Evolutionary conservation across 2,329 filamentous ascomycete species (phyloP).

Genomic region (Colletotrichum chrysophilum): DNA sequence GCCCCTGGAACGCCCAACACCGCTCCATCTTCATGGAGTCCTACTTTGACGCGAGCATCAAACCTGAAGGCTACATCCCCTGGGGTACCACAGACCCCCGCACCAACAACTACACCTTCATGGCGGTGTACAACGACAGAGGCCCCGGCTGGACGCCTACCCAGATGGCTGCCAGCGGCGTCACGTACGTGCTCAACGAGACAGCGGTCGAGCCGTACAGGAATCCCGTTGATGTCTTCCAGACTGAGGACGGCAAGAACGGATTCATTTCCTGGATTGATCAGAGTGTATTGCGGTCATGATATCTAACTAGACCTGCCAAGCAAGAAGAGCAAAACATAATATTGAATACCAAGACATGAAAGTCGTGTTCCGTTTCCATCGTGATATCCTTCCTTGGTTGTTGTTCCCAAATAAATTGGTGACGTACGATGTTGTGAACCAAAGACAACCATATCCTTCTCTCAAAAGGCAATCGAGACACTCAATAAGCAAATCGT

Average conservation of each 20-base stretch:
- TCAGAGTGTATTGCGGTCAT: constrained; percentile 15
- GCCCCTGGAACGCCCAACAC: constrained; percentile 67
- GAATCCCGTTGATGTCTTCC: constrained; percentile 15
- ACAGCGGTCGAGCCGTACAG: constrained; percentile 31
- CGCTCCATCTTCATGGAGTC: constrained; percentile 61
- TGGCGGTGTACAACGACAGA: constrained; percentile 58
- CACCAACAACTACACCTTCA: constrained; percentile 52
- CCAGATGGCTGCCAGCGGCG: constrained; percentile 39
- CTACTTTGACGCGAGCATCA: constrained; percentile 60
- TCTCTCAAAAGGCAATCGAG: neutral
- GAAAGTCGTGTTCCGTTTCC: neutral
- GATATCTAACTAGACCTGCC: neutral
- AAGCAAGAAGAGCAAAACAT: neutral
- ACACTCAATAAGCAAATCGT: neutral
- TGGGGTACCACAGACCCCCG: constrained; percentile 49
- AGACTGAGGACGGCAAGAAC: neutral
- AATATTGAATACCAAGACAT: neutral
- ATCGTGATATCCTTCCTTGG: neutral
- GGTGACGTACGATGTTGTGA: neutral
- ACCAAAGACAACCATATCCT: neutral
- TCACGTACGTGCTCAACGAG: constrained; percentile 52
- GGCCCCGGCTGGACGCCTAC: constrained; percentile 61
- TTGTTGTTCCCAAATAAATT: neutral
- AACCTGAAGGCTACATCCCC: constrained; percentile 57
- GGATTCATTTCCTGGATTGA: constrained; percentile 21